Base-by-base conservation (phyloP, 1,284 basidiomycete species). In the Microstroma glucosiphilum region DNA sequence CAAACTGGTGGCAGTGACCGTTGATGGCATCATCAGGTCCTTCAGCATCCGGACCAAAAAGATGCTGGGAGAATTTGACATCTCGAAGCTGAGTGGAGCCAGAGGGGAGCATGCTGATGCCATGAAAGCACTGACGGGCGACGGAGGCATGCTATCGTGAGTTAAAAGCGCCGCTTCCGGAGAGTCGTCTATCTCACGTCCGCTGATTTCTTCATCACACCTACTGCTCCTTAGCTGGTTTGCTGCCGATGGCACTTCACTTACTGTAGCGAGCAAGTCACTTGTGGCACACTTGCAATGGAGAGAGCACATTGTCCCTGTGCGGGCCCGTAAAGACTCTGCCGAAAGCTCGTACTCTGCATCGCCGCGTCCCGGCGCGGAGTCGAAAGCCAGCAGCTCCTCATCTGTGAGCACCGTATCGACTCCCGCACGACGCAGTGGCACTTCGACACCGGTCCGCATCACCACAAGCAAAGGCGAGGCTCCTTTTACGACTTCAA, bases 211-310 rank as follows among this genome's bases (percentile, higher is more conserved):
- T 6, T 12, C 43, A 48, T 48, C 13, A 23, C 23, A 3, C 8
- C 9, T 30, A 54, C 53, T 41, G 46, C 41, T 19, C 43, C 2
- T 4, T 37, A 25, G 17, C 25, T 75, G 90, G 90, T 92, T 93
- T 73, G 90, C 90, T 6, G 91, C 90, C 0, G 90, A 92, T 70
- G 89, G 89, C 0, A 86, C 87, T 15, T 89, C 90, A 73, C 91
- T 93, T 87, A 92, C 91, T 23, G 90, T 91, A 6, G 91, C 90
- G 0, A 92, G 90, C 0, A 91, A 91, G 80, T 89, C 88, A 9
- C 83, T 91, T 37, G 90, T 93, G 63, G 81, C 93, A 49, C 91
- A 92, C 69, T 82, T 93, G 1, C 88, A 91, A 79, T 93, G 91
- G 91, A 86, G 86, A 62, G 89, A 91, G 78, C 85, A 84, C 42